Conservation (phyloP, 805 yeast genomes). For the Yarrowia divulgata region DNA sequence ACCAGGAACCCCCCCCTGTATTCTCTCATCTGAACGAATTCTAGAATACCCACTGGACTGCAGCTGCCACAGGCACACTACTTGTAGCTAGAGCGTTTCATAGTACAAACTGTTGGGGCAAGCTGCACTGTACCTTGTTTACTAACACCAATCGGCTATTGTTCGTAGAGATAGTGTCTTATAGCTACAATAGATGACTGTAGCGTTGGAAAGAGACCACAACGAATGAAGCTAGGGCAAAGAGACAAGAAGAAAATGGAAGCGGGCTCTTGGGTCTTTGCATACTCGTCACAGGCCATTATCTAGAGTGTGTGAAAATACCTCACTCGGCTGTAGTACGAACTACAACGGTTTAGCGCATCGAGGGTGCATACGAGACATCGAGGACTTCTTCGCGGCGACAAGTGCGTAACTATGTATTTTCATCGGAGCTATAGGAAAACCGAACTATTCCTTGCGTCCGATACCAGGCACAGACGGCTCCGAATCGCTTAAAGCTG, state of each 20-base stretch:
- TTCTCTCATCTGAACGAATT: no score
- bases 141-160: background rate
- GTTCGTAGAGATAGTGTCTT: background rate
- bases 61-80: no score
- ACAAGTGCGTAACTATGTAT: no score
- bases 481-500: background rate
- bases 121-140: background rate
- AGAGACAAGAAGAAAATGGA: background rate
- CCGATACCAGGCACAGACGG: no score
- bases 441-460: background rate
- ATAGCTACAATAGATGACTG: background rate
- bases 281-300: no score
- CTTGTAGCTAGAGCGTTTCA: slow-evolving; percentile 4
- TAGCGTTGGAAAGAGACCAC: background rate
- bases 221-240: background rate
- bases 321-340: background rate
- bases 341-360: no score
- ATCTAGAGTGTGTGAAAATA: background rate
- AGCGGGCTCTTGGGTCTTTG: no score
- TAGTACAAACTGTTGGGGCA: background rate
- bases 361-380: no score
- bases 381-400: no score
- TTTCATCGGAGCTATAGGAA: background rate
- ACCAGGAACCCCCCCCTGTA: no score
- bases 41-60: no score